Base-by-base conservation (phyloP, 2,329 filamentous ascomycete species). In the Phyllosticta citriasiana region DNA sequence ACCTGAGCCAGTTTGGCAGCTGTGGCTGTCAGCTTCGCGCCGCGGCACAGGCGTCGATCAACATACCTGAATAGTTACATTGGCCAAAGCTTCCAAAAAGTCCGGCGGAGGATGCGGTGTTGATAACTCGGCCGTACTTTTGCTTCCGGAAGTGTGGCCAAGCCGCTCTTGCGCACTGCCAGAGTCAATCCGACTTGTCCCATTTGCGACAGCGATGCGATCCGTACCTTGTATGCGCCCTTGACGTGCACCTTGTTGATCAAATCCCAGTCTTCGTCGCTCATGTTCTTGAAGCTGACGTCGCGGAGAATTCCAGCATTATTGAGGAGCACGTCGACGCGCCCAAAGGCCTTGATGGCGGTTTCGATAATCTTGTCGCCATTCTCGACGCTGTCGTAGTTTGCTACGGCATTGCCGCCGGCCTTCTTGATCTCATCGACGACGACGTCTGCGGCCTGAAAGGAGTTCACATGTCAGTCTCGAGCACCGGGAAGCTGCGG, bases 91-190 rank as follows among this genome's bases (percentile, higher is more conserved):
- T 94, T 71, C 94, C 94, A 74, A 96, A 97, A 59, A 99, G 82
- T 70, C 94, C 94, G 64, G 94, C 92, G 62, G 91, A 91, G n/a
- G 93, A 97, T 47, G 93, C 86, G 25, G 94, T 97, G 82, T 95
- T 97, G 79, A 99, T 96, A 67, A 99, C 82, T 69, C 94, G 86
- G 65, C 94, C 94, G 74, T 90, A 99, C 84, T 97, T 97, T 79
- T 99, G 94, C 80, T 97, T 97, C 72, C 93, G 85, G 84, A 99
- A 97, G 77, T 97, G 82, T 63, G 93, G 91, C 93, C 94, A 99
- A 58, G 94, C 94, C 65, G 94, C 94, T 75, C 86, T 87, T 64
- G 94, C 84, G 75, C 90, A 96, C 84, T 82, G 66, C 62, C 55
- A 66, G 62, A 30, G 24, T 56, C 58, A 26, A 35, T 60, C 25